A percentile compares a stretch with the other conserved stretches of the same genome.
These are phyloP conservation scores for Didymella sp. DNA, from an alignment of 2,329 filamentous ascomycete species.

Conservation along the genomic window DNA sequence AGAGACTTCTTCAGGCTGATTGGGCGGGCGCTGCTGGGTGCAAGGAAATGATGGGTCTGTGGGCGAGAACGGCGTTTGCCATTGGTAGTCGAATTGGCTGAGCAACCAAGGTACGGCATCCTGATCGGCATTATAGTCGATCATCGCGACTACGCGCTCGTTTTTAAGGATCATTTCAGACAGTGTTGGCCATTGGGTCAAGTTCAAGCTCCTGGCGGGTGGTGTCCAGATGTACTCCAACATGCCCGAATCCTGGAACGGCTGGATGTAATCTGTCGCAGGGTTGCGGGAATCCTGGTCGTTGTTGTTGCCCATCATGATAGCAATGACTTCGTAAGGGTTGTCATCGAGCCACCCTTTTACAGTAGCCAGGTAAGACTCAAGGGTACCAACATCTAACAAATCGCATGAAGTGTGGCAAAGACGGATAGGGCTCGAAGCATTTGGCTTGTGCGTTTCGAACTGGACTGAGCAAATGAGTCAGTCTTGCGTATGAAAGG, in stretches of 20 bases:
- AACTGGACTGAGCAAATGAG: slow-evolving; percentile 60
- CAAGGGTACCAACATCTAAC: slow-evolving; percentile 79
- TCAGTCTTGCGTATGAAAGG: slow-evolving; percentile 3
- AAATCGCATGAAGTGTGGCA: slow-evolving; percentile 87
- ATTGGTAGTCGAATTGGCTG: slow-evolving; percentile 86
- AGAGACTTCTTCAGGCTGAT: slow-evolving; percentile 59
- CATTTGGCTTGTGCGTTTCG: slow-evolving; percentile 63
- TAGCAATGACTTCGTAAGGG: slow-evolving; percentile 86
- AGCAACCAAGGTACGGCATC: slow-evolving; percentile 80
- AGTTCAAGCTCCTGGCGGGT: slow-evolving; percentile 70
- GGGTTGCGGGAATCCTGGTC: slow-evolving; percentile 59
- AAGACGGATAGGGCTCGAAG: slow-evolving; percentile 66
- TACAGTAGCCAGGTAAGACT: slow-evolving; percentile 73
- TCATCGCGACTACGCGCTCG: slow-evolving; percentile 44
- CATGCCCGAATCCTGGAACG: slow-evolving; percentile 75
- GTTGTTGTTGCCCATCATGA: slow-evolving; percentile 81
- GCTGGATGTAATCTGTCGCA: slow-evolving; percentile 68
- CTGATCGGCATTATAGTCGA: slow-evolving; percentile 69
- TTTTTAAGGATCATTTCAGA: slow-evolving; percentile 59
- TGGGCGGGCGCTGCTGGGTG: slow-evolving; percentile 76
- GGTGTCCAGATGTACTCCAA: slow-evolving; percentile 76
- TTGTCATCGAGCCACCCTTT: slow-evolving; percentile 75
- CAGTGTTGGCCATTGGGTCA: slow-evolving; percentile 84
- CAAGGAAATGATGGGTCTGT: slow-evolving; percentile 76
- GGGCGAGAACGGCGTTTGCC: slow-evolving; percentile 88